These are phyloP conservation scores for Afroboletus lepidellus DNA, from an alignment of 1,284 basidiomycete species.

Conservation along the genomic window DNA sequence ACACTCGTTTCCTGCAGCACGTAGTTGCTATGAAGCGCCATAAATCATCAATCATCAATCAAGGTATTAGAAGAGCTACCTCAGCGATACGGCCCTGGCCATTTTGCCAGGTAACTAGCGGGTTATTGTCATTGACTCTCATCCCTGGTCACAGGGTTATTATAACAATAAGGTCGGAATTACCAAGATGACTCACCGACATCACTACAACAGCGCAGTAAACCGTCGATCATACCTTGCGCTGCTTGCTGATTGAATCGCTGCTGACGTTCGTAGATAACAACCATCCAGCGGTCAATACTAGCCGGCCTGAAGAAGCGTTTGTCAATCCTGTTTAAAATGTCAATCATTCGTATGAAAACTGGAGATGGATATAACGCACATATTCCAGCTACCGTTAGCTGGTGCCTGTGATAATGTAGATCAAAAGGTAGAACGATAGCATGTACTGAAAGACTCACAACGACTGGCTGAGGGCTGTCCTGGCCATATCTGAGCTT, in stretches of 20 bases:
- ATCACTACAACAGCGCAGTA: slow-evolving; percentile 46
- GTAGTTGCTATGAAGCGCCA: slow-evolving; percentile 43
- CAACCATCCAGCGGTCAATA: slow-evolving; percentile 57
- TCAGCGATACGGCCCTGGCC: slow-evolving; percentile 52
- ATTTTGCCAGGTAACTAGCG: slow-evolving; percentile 49
- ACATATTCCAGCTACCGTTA: slow-evolving; percentile 76
- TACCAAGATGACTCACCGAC: slow-evolving; percentile 48
- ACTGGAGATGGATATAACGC: slow-evolving; percentile 7
- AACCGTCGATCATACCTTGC: slow-evolving; percentile 48
- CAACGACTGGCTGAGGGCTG: slow-evolving; percentile 52
- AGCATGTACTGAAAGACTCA: slow-evolving; percentile 31
- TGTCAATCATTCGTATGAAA: slow-evolving; percentile 1
- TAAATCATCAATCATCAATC: slow-evolving; percentile 4
- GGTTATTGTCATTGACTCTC: slow-evolving; percentile 39
- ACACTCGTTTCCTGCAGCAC: slow-evolving; percentile 44
- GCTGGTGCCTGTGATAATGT: slow-evolving; percentile 43
- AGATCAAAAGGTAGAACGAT: background rate
- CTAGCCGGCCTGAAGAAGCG: slow-evolving; percentile 52
- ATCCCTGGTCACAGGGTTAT: slow-evolving; percentile 45
- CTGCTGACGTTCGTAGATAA: slow-evolving; percentile 58
- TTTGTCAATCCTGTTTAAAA: slow-evolving; percentile 56
- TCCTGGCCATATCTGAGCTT: slow-evolving; percentile 57
- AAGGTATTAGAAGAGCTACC: slow-evolving; percentile 29
- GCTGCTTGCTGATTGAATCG: slow-evolving; percentile 49
- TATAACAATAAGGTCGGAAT: background rate